These are phyloP conservation scores for Gelatoporia subvermispora DNA, from an alignment of 768 basidiomycete species.

Conservation along the genomic window DNA sequence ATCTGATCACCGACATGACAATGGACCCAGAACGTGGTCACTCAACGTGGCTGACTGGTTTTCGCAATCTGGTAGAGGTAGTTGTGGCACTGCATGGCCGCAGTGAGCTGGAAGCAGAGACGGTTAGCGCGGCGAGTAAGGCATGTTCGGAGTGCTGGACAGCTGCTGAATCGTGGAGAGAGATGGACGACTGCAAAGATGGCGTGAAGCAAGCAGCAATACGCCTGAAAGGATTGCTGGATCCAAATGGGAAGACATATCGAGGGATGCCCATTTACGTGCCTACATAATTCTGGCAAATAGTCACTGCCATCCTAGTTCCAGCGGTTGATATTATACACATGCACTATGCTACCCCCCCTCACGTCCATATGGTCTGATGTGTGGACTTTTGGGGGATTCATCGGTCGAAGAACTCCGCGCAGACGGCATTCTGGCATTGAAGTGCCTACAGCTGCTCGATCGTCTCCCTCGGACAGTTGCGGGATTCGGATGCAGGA, in stretches of 20 bases:
- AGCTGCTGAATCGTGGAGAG: constrained; percentile 62
- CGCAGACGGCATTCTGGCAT: too few species aligned
- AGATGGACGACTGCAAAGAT: constrained; percentile 59
- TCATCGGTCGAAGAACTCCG: too few species aligned
- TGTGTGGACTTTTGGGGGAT: too few species aligned
- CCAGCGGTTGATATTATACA: too few species aligned
- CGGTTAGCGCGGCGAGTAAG: constrained; percentile 63
- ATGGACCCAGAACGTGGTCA: constrained; percentile 56
- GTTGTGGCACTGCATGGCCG: constrained; percentile 64
- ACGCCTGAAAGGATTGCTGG: constrained; percentile 53
- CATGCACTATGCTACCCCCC: too few species aligned
- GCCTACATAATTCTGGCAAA: constrained; percentile 13
- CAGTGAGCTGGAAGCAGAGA: constrained; percentile 71
- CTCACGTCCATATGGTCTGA: too few species aligned
- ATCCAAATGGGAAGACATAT: constrained; percentile 48
- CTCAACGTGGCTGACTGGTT: constrained; percentile 59
- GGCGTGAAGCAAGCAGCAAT: constrained; percentile 55
- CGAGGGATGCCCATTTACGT: constrained; percentile 33
- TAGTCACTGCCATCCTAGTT: too few species aligned
- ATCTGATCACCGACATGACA: constrained; percentile 68
- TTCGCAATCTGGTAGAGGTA: constrained; percentile 67
- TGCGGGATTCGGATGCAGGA: too few species aligned
- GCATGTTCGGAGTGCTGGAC: constrained; percentile 82
- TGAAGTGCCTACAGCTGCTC: too few species aligned
- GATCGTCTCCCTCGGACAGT: background rate